These are phyloP conservation scores for Babesia bovis DNA, from an alignment of 169 alveolate genomes.

Conservation along the genomic window DNA sequence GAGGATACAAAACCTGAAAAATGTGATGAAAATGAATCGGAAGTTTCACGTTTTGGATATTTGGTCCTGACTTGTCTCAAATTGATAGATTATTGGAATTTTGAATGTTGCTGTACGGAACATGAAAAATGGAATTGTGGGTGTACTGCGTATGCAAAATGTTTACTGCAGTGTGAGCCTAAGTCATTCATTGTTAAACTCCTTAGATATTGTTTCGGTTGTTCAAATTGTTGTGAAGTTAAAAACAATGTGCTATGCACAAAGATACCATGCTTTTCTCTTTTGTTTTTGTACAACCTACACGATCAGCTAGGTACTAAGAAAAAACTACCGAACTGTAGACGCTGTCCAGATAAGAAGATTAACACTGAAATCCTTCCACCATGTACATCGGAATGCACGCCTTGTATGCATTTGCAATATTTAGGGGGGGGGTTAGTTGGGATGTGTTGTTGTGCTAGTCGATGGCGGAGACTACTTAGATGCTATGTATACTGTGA, in stretches of 20 bases:
- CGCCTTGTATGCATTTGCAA: neutral
- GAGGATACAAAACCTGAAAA: neutral
- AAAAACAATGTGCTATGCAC: neutral
- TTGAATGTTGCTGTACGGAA: neutral
- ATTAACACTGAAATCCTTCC: neutral
- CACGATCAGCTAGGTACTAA: neutral
- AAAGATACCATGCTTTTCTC: neutral
- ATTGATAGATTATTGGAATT: neutral
- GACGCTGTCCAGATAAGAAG: neutral
- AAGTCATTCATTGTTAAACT: neutral
- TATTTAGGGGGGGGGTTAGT: neutral
- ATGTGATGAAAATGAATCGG: slow-evolving; percentile 6
- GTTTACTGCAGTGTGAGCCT: neutral
- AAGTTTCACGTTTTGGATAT: neutral
- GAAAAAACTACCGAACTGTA: neutral
- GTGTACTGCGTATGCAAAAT: neutral
- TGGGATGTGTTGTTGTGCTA: neutral
- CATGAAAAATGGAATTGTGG: neutral
- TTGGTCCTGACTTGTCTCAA: neutral
- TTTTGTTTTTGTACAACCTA: neutral
- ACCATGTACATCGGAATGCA: neutral
- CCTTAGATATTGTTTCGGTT: slow-evolving; percentile 2
- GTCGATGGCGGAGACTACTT: neutral
- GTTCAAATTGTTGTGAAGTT: neutral
- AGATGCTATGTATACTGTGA: slow-evolving; percentile 25